phyloP scores from a whole-genome alignment of 2,329 filamentous ascomycete genomes.

The Sclerotinia glacialis region DNA sequence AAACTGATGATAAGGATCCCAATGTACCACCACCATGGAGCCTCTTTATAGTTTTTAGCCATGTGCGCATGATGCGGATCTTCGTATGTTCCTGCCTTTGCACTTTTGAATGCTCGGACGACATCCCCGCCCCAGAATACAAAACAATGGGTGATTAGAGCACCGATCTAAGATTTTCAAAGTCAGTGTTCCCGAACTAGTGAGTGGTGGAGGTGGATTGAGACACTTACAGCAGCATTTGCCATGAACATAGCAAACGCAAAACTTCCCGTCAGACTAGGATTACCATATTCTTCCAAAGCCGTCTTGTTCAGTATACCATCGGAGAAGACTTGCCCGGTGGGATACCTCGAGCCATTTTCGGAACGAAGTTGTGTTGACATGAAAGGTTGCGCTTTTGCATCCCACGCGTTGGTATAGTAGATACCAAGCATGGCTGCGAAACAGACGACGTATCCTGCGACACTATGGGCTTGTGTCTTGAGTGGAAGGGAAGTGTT shows the following conservation, averaged over 20 bases:
- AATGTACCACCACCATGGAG: conserved; percentile 55
- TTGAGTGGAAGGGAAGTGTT: conserved; percentile 52
- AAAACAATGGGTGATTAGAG: conserved; percentile 50
- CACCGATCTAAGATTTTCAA: conserved; percentile 48
- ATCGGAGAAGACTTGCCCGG: conserved; percentile 42
- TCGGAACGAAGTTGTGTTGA: conserved; percentile 44
- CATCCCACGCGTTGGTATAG: conserved; percentile 45
- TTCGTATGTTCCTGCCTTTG: conserved; percentile 43
- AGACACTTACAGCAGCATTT: conserved; percentile 50
- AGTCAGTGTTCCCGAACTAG: conserved; percentile 7
- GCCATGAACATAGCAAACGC: conserved; percentile 55
- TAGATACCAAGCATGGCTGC: conserved; percentile 48
- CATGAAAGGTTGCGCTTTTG: conserved; percentile 45
- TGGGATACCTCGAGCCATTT: conserved; percentile 45
- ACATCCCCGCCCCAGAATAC: conserved; percentile 57
- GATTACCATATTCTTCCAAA: conserved; percentile 46
- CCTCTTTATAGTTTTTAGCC: conserved; percentile 46
- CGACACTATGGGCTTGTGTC: conserved; percentile 47
- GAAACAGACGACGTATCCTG: conserved; percentile 50
- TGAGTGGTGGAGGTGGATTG: neutral
- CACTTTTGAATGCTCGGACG: conserved; percentile 47
- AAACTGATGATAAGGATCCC: conserved; percentile 47
- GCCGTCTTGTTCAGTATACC: conserved; percentile 45
- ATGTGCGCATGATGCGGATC: conserved; percentile 52
- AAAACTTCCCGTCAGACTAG: conserved; percentile 49